Percentiles rank a stretch among this genome's conserved stretches.
Conservation (phyloP, 768 basidiomycete species). For the Termitomyces sp. region DNA sequence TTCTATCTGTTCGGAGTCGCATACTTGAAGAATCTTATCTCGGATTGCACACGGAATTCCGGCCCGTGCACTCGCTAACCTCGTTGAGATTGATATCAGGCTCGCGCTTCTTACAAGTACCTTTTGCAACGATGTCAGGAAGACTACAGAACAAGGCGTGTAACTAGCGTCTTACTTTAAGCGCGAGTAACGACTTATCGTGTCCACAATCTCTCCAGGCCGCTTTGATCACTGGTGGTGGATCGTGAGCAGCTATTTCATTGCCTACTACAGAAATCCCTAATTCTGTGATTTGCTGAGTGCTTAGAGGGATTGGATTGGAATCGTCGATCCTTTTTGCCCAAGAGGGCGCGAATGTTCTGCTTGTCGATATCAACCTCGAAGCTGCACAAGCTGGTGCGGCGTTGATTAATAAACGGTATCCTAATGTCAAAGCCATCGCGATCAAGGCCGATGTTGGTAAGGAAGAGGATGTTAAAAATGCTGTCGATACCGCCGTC, state of each 20-base stretch:
- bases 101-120: neutral
- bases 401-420: constrained; percentile 55
- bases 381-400: constrained; percentile 65
- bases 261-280: neutral
- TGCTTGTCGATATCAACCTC: constrained; percentile 85
- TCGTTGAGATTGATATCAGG: neutral
- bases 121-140: constrained; percentile 32
- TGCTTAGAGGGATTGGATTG: constrained; percentile 84
- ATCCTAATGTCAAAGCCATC: constrained; percentile 62
- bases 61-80: neutral
- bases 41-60: neutral
- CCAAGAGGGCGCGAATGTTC: constrained; percentile 85
- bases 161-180: neutral
- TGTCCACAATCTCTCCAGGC: constrained; percentile 32
- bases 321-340: constrained; percentile 96
- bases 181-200: neutral
- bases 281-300: constrained; percentile 34
- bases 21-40: neutral
- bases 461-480: constrained; percentile 83
- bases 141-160: constrained; percentile 64
- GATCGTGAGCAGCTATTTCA: constrained; percentile 53
- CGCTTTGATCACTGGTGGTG: constrained; percentile 84
- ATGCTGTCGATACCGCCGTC: constrained; percentile 73
- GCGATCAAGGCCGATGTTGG: constrained; percentile 82
- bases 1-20: neutral